Evolutionary conservation across 495 filamentous ascomycete genomes (phyloP).

Genomic region (Evernia prunastri): DNA sequence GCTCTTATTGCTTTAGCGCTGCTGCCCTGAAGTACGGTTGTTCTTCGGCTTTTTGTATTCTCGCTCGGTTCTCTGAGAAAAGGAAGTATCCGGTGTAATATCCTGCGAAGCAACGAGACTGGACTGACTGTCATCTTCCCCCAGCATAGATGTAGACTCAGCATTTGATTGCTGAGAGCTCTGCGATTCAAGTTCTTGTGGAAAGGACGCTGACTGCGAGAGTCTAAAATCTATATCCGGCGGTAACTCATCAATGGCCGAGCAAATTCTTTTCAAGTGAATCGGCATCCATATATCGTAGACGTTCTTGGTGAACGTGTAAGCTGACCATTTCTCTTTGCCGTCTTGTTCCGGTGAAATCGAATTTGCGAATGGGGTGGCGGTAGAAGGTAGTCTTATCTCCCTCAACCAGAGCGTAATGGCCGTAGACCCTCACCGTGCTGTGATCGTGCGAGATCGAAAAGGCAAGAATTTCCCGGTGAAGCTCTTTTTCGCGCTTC

Average conservation of each 20-base stretch:
- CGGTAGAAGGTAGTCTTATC: conserved; percentile 23
- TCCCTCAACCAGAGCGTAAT: conserved; percentile 29
- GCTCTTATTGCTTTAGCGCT: too few relatives aligned
- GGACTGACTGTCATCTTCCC: background rate
- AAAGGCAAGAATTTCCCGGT: conserved; percentile 41
- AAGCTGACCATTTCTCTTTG: conserved; percentile 35
- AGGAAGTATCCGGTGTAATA: conserved; percentile 9
- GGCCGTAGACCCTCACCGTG: conserved; percentile 28
- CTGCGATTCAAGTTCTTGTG: background rate
- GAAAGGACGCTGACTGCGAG: background rate
- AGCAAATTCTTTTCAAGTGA: conserved; percentile 31
- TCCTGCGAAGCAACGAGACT: conserved; percentile 16
- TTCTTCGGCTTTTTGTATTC: conserved; percentile 20
- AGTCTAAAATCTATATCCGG: conserved; percentile 2
- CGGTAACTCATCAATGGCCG: conserved; percentile 36
- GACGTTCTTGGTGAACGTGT: conserved; percentile 36
- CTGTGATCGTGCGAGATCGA: conserved; percentile 42
- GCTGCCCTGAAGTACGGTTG: conserved; percentile 8
- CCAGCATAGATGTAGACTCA: background rate
- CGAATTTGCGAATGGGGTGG: conserved; percentile 30
- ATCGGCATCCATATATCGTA: conserved; percentile 39
- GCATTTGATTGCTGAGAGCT: conserved; percentile 4
- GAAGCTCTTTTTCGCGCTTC: conserved; percentile 35
- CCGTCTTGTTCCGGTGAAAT: conserved; percentile 30
- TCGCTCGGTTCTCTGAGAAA: conserved; percentile 11